These are phyloP conservation scores for Physcia stellaris DNA, from an alignment of 495 filamentous ascomycete genomes.

Conservation along the genomic window DNA sequence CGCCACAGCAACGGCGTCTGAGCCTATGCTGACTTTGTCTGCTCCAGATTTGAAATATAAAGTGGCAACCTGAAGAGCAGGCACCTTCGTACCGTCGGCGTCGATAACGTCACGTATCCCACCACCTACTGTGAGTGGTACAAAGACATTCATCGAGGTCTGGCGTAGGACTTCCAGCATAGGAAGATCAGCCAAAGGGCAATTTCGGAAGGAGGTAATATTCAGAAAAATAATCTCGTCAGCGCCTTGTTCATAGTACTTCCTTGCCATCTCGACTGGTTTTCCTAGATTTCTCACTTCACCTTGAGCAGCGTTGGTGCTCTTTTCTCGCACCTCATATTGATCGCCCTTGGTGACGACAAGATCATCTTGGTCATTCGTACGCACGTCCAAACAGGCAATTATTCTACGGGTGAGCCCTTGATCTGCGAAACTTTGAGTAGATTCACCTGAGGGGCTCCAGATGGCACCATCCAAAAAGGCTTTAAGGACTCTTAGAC, in stretches of 20 bases:
- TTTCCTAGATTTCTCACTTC: slow-evolving; percentile 89
- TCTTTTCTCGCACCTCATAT: slow-evolving; percentile 97
- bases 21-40: slow-evolving; percentile 98
- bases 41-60: slow-evolving; percentile 97
- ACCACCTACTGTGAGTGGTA: slow-evolving; percentile 91
- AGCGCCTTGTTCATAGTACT: slow-evolving; percentile 92
- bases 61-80: slow-evolving; percentile 82
- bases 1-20: slow-evolving; percentile 82
- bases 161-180: slow-evolving; percentile 88
- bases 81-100: slow-evolving; percentile 70
- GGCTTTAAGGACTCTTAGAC: slow-evolving; percentile 66
- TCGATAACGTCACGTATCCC: slow-evolving; percentile 88
- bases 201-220: slow-evolving; percentile 94
- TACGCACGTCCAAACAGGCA: slow-evolving; percentile 87
- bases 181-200: slow-evolving; percentile 75
- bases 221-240: slow-evolving; percentile 97
- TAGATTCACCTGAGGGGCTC: slow-evolving; percentile 18
- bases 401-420: slow-evolving; percentile 84
- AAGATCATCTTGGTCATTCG: slow-evolving; percentile 91
- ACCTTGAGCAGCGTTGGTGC: slow-evolving; percentile 38
- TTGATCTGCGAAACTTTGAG: slow-evolving; percentile 21
- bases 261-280: slow-evolving; percentile 84
- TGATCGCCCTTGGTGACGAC: slow-evolving; percentile 98
- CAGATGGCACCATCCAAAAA: slow-evolving; percentile 59
- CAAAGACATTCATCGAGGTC: slow-evolving; percentile 86